Conservation (phyloP, 176 grass and related monocot genomes). For the Avena sativa region DNA sequence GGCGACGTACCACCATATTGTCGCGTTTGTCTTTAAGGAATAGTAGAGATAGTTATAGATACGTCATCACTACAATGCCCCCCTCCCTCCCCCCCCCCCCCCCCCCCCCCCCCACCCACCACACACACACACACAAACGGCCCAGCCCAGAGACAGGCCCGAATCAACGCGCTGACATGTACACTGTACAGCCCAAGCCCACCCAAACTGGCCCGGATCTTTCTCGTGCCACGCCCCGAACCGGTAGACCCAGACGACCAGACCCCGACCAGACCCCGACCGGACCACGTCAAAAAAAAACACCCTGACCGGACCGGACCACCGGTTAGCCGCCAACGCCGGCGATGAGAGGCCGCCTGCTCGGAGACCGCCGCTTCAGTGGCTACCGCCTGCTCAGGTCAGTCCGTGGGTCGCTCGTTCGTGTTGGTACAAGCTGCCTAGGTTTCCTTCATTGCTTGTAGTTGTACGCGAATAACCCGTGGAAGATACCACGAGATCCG, state of each 20-base stretch:
- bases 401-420: neutral
- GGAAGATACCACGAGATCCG: neutral
- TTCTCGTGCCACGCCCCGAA: neutral
- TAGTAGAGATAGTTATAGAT: too few relatives aligned
- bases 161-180: neutral
- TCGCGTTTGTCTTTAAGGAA: too few relatives aligned
- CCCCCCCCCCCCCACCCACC: too few relatives aligned
- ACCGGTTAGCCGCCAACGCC: neutral
- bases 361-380: neutral
- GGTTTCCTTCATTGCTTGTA: neutral
- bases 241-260: neutral
- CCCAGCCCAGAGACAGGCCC: neutral
- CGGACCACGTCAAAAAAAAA: too few relatives aligned
- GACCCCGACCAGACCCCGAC: too few relatives aligned
- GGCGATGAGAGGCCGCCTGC: neutral
- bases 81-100: too few relatives aligned
- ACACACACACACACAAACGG: neutral
- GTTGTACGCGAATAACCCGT: neutral
- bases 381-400: neutral
- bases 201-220: neutral
- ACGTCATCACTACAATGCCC: too few relatives aligned
- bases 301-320: neutral
- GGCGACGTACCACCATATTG: too few relatives aligned
- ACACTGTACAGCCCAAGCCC: neutral
- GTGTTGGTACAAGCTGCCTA: neutral